Conservation (phyloP, 345 rosid genomes). For the Bretschneidera sinensis region DNA sequence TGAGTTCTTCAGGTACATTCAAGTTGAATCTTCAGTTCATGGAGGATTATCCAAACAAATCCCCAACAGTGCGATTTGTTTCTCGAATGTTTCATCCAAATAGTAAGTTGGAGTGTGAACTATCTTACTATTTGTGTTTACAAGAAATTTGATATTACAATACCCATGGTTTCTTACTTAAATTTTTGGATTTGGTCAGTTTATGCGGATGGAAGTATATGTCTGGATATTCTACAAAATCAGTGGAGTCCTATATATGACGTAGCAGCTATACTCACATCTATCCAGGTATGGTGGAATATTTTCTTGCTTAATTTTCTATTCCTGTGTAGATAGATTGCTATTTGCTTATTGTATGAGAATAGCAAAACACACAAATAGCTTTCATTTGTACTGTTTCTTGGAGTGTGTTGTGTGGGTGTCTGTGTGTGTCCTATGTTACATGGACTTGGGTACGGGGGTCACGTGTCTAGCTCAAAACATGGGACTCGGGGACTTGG, state of each 20-base stretch:
- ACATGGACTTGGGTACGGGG: too few relatives aligned
- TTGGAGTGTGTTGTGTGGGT: too few relatives aligned
- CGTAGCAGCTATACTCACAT: slow-evolving; percentile 68
- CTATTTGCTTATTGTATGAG: not conserved
- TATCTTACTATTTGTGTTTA: not conserved
- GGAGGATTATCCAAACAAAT: slow-evolving; percentile 76
- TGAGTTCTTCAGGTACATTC: slow-evolving; percentile 53
- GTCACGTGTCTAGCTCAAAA: too few relatives aligned
- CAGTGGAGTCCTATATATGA: slow-evolving; percentile 85
- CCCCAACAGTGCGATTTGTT: slow-evolving; percentile 66
- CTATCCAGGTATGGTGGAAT: slow-evolving; percentile 50
- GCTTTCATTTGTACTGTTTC: too few relatives aligned
- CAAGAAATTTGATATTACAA: not conserved
- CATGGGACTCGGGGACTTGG: too few relatives aligned
- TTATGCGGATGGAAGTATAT: slow-evolving; percentile 79
- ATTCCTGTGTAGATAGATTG: not conserved
- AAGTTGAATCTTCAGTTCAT: slow-evolving; percentile 64
- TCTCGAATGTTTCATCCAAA: slow-evolving; percentile 79
- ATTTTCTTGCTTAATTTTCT: not conserved
- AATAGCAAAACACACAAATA: too few relatives aligned
- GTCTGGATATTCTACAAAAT: slow-evolving; percentile 73
- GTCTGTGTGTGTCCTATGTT: too few relatives aligned
- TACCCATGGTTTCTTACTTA: not conserved
- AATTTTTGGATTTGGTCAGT: slow-evolving; percentile 29
- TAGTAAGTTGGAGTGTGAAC: slow-evolving; percentile 36